A percentile compares a stretch with the other conserved stretches of the same genome.
These are phyloP conservation scores for Pichia occidentalis DNA, from an alignment of 805 yeast genomes.

Conservation along the genomic window DNA sequence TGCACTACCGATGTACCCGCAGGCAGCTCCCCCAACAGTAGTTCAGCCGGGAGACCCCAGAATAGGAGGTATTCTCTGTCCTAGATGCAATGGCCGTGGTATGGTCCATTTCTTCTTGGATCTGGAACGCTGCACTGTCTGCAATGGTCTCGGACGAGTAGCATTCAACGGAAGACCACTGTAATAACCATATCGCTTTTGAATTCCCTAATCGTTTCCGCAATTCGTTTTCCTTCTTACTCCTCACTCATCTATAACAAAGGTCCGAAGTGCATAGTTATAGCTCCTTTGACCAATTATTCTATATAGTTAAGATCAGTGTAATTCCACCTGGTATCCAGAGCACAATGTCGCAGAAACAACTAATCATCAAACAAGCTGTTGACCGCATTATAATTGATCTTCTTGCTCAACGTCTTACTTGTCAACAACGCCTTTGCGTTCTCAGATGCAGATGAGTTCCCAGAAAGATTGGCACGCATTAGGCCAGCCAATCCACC, in stretches of 20 bases:
- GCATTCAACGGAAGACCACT: conserved; percentile 14
- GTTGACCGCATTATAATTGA: conserved; percentile 79
- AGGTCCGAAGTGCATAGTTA: too few relatives aligned
- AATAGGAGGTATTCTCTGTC: conserved; percentile 68
- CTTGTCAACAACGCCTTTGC: conserved; percentile 72
- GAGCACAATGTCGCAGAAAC: too few relatives aligned
- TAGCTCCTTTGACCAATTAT: too few relatives aligned
- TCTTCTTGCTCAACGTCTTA: conserved; percentile 77
- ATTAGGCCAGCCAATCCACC: conserved; percentile 27
- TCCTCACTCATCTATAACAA: too few relatives aligned
- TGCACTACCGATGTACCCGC: conserved; percentile 9
- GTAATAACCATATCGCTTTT: conserved; percentile 1
- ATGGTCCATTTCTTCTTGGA: conserved; percentile 48
- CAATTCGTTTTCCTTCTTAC: too few relatives aligned
- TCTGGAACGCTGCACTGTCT: conserved; percentile 54
- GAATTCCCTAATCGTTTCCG: too few relatives aligned
- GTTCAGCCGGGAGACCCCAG: conserved; percentile 76
- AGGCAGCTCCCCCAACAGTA: conserved; percentile 28
- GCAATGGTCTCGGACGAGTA: conserved; percentile 63
- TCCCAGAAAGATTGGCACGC: conserved; percentile 39
- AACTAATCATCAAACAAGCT: conserved; percentile 34
- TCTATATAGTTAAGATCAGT: too few relatives aligned
- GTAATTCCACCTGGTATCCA: too few relatives aligned
- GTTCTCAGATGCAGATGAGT: conserved; percentile 65
- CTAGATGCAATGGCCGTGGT: conserved; percentile 66